Evolutionary conservation across 495 filamentous ascomycete species (phyloP), one percentile per base, ranked within the genome.

Genomic region (Sporormia fimetaria): DNA sequence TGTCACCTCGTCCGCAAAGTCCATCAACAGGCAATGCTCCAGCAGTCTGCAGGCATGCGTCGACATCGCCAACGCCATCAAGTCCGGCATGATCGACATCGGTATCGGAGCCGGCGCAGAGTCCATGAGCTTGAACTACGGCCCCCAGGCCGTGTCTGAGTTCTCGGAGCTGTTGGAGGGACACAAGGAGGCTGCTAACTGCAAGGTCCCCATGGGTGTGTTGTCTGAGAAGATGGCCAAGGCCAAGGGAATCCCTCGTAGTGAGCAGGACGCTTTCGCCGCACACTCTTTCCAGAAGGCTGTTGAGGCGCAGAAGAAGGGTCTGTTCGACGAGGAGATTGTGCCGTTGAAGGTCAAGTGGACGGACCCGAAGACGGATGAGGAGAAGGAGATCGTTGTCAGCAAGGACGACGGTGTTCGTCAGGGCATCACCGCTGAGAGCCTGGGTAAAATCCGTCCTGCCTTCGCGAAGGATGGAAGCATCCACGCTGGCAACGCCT

Each of bases 51-150:
- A 93, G 63, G 90, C 90, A 23, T 80, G 81, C 50, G 80, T 84
- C 27, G 88, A 96, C 55, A 81, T 96, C 57, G 92, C 87, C 44
- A 92, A 95, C 64, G 81, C 80, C 40, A 86, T 98, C 57, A 68
- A 69, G 47, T 57, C 75, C 3, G 92, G 85, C 35, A 92, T 93
- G 84, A 96, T 98, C 55, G 88, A 96, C 33, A 49, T 96, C 44
- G 90, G 90, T 50, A 78, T 96, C 51, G 90, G 87, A 40, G 86
- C 87, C 3, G 90, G 90, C 57, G 87, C 94, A n/a, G 90, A 98
- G 77, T 86, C 79, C 67, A 98, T 98, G 90, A 81, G 75, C 58
- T 70, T 68, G 40, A 83, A 96, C 56, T 95, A 95, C 59, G 87
- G 87, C 75, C 90, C 88, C 25, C 73, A 70, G 20, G 88, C 88